A percentile compares a stretch with the other conserved stretches of the same genome.
Evolutionary conservation across 139 green algal species (phyloP).

Genomic region (Pseudopediastrum boryanum): DNA sequence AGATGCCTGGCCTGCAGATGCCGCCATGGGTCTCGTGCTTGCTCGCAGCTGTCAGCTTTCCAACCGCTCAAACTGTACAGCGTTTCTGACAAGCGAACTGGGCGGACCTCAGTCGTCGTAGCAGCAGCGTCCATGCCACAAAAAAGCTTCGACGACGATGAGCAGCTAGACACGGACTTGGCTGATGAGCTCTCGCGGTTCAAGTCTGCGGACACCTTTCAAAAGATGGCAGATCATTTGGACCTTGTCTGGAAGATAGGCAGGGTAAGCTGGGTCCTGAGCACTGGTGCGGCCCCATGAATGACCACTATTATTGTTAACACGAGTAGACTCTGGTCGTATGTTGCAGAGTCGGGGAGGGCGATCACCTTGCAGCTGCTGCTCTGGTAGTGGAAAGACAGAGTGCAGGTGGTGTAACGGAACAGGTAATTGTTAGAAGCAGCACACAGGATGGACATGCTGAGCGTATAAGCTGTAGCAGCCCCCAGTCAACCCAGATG

Average conservation of each 20-base stretch:
- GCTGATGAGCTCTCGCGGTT: constrained; percentile 32
- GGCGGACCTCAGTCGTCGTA: too few relatives aligned
- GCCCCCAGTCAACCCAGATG: not conserved
- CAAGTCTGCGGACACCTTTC: constrained; percentile 20
- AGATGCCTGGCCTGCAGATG: too few relatives aligned
- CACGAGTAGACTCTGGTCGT: not conserved
- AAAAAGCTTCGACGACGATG: constrained; percentile 36
- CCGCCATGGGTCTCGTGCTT: too few relatives aligned
- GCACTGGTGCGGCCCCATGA: not conserved
- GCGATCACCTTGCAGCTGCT: constrained; percentile 39
- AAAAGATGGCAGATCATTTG: constrained; percentile 44
- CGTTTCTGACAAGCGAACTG: too few relatives aligned
- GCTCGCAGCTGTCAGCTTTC: too few relatives aligned
- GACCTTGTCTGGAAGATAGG: constrained; percentile 47
- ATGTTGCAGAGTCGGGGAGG: constrained; percentile 14
- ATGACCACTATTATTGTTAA: not conserved
- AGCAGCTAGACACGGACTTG: constrained; percentile 38
- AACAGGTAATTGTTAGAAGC: constrained; percentile 38
- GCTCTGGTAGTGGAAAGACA: constrained; percentile 37
- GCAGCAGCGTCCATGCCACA: constrained; percentile 7
- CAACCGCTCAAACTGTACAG: too few relatives aligned
- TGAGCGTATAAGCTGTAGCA: not conserved
- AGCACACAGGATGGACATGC: not conserved
- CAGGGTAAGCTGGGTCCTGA: constrained; percentile 19
- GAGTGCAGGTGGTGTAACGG: constrained; percentile 58